Evolutionary conservation across 1,139 yeast species (phyloP).

Genomic region (Groenewaldozyma sp.): DNA sequence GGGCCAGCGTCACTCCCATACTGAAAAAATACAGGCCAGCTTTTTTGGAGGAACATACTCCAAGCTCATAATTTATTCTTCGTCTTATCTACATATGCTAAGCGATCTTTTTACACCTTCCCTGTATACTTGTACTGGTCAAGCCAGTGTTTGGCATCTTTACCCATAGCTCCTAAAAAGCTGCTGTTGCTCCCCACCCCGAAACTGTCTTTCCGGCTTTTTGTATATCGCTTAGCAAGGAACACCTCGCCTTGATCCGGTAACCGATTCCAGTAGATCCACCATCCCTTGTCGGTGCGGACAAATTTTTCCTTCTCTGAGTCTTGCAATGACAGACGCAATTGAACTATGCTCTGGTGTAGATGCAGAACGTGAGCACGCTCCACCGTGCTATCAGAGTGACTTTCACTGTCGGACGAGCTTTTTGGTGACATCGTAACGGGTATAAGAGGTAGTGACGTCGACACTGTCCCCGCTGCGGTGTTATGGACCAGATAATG

Average conservation of each 20-base stretch:
- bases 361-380: conserved; percentile 22
- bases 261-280: conserved; percentile 25
- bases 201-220: conserved; percentile 14
- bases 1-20: conserved; percentile 45
- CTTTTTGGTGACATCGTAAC: conserved; percentile 12
- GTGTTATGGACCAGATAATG: conserved; percentile 20
- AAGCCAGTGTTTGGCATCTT: conserved; percentile 24
- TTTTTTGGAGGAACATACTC: conserved; percentile 7
- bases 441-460: conserved; percentile 23
- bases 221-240: conserved; percentile 21
- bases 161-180: conserved; percentile 18
- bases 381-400: conserved; percentile 7
- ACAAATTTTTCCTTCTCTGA: conserved; percentile 23
- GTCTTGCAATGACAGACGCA: conserved; percentile 10
- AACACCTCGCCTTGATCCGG: conserved; percentile 19
- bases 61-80: not conserved
- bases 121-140: conserved; percentile 23
- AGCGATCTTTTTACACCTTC: conserved; percentile 18
- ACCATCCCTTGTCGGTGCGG: conserved; percentile 25
- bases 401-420: conserved; percentile 11
- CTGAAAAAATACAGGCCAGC: conserved; percentile 39
- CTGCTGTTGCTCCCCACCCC: conserved; percentile 21
- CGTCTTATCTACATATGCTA: not conserved
- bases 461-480: conserved; percentile 12
- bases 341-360: conserved; percentile 19